Evolutionary conservation across 2,329 filamentous ascomycete genomes (phyloP).

Genomic region (Hymenoscyphus infarciens): DNA sequence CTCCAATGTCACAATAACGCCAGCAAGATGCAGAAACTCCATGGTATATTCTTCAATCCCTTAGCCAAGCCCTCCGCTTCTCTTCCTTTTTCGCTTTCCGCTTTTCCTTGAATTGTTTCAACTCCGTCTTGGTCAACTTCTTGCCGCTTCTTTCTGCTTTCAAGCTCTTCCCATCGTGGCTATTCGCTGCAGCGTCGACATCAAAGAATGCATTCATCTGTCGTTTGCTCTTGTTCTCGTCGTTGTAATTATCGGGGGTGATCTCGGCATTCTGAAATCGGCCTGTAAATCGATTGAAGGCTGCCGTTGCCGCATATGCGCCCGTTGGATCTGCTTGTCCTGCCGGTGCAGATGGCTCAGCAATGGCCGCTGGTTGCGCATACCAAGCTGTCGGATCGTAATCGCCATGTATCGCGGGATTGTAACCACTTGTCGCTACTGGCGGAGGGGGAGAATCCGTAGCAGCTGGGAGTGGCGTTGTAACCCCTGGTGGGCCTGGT

Average conservation of each 20-base stretch:
- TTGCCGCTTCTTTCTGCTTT: conserved; percentile 86
- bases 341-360: conserved; percentile 35
- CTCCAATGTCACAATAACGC: conserved; percentile 8
- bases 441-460: conserved; percentile 30
- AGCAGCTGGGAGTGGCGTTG: conserved; percentile 30
- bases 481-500: conserved; percentile 32
- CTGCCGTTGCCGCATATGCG: conserved; percentile 63
- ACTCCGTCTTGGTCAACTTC: conserved; percentile 78
- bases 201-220: conserved; percentile 97
- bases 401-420: conserved; percentile 91
- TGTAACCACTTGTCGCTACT: conserved; percentile 71
- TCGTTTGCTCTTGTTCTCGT: conserved; percentile 80
- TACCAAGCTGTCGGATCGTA: conserved; percentile 98
- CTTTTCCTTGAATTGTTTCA: conserved; percentile 91
- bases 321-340: conserved; percentile 40
- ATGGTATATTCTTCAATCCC: conserved; percentile 56
- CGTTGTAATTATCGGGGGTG: conserved; percentile 72
- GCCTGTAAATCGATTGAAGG: conserved; percentile 91
- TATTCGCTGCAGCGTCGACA: conserved; percentile 88
- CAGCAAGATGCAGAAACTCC: conserved; percentile 10
- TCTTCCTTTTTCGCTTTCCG: conserved; percentile 86
- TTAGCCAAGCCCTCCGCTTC: conserved; percentile 86
- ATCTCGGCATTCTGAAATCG: conserved; percentile 68
- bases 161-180: conserved; percentile 83
- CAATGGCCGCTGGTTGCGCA: conserved; percentile 55